Conservation (phyloP, 805 yeast species). For the Candida jianshihensis region DNA sequence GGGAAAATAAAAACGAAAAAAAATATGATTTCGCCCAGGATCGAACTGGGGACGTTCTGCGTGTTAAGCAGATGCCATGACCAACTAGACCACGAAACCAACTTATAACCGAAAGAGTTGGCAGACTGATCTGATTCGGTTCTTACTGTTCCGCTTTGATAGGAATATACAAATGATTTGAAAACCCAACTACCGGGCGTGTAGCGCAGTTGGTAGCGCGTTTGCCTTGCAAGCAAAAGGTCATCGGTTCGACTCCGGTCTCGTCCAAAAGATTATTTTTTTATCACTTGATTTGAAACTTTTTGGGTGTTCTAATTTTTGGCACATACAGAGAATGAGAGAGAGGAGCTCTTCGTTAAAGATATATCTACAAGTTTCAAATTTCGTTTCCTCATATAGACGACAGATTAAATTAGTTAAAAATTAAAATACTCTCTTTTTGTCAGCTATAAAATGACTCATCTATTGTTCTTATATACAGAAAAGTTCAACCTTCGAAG, state of each 20-base stretch:
- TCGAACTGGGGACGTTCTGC: constrained; percentile 99
- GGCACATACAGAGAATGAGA: too few species aligned
- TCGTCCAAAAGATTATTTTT: constrained; percentile 37
- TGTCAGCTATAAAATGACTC: too few species aligned
- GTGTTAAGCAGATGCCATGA: constrained; percentile 99
- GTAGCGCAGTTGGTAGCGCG: constrained; percentile 63
- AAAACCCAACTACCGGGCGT: constrained; percentile 31
- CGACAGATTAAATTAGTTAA: too few species aligned
- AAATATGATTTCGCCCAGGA: constrained; percentile 95
- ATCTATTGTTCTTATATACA: too few species aligned
- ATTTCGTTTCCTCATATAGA: too few species aligned
- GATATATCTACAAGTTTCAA: too few species aligned
- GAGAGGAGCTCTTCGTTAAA: too few species aligned
- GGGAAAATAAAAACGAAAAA: constrained; percentile 1
- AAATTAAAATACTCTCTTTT: too few species aligned
- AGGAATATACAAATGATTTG: neutral
- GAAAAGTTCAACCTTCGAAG: too few species aligned
- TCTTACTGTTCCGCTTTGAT: too few species aligned
- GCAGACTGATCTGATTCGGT: too few species aligned
- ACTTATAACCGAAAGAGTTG: neutral
- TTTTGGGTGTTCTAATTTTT: constrained; percentile 4
- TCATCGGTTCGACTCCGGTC: constrained; percentile 56
- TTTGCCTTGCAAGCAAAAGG: constrained; percentile 56
- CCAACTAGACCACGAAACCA: constrained; percentile 99
- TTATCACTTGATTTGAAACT: too few species aligned